A percentile compares a stretch with the other conserved stretches of the same genome.
Evolutionary conservation across 371 early-diverging fungal species (phyloP).

Genomic region (Globomyces sp.): DNA sequence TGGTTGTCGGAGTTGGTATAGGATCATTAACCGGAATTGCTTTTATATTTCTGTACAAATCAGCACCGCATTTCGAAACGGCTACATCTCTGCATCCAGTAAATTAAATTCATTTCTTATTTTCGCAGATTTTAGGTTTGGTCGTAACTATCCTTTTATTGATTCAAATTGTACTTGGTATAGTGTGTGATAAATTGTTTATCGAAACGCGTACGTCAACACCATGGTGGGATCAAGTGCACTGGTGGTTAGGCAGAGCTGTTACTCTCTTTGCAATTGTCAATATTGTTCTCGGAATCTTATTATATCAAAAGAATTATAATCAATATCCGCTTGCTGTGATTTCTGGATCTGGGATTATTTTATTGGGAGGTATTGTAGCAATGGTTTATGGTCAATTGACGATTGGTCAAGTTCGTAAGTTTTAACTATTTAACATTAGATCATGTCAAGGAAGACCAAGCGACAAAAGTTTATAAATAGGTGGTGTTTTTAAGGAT

Average conservation of each 20-base stretch:
- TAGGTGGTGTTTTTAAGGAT: too few species aligned
- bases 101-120: too few species aligned
- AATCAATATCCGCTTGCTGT: background rate
- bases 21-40: constrained; percentile 8
- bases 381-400: background rate
- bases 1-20: constrained; percentile 22
- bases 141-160: constrained; percentile 24
- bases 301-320: background rate
- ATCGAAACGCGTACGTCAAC: constrained; percentile 21
- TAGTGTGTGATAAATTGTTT: constrained; percentile 31
- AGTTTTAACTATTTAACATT: background rate
- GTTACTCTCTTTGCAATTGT: background rate
- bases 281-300: background rate
- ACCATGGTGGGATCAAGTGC: constrained; percentile 40
- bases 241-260: constrained; percentile 40
- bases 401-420: constrained; percentile 6
- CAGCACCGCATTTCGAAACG: constrained; percentile 19
- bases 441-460: constrained; percentile 8
- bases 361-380: background rate
- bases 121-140: constrained; percentile 12
- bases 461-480: too few species aligned
- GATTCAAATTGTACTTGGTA: constrained; percentile 35
- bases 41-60: constrained; percentile 14
- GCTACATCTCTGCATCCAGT: constrained; percentile 12
- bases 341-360: background rate